Percentiles rank a stretch among this genome's conserved stretches.
phyloP scores from a whole-genome alignment of 257 asterid genomes.

The Thymus mandschuricus region DNA sequence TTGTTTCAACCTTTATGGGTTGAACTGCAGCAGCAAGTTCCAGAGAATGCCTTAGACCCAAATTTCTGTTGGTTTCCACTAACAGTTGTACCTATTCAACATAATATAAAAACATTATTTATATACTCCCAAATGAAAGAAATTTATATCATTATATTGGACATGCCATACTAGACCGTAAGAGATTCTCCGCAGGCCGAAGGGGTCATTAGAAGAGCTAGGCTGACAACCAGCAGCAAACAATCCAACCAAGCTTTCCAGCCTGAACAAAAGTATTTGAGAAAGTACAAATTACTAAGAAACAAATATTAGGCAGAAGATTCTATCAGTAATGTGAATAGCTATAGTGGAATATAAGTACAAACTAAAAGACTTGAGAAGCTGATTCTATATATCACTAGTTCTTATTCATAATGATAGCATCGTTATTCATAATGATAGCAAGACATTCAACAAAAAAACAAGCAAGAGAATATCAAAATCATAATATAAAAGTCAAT shows the following conservation, averaged over 20 bases:
- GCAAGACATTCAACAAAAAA: neutral
- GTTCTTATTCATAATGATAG: neutral
- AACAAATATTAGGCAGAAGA: conserved; percentile 24
- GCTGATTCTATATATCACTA: too few species aligned
- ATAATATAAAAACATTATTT: conserved; percentile 32
- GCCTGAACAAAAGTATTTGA: conserved; percentile 51
- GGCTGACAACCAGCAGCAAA: conserved; percentile 99
- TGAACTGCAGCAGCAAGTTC: conserved; percentile 91
- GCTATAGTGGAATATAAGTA: neutral
- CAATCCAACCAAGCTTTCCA: conserved; percentile 95
- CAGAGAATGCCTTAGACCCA: conserved; percentile 77
- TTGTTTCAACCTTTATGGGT: conserved; percentile 69
- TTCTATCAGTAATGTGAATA: conserved; percentile 18
- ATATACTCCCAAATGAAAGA: conserved; percentile 15
- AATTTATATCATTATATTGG: conserved; percentile 19
- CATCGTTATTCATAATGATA: neutral
- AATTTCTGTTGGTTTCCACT: conserved; percentile 67
- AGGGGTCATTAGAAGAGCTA: conserved; percentile 85
- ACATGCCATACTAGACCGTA: conserved; percentile 79
- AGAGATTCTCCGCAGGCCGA: conserved; percentile 92
- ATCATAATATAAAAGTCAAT: conserved; percentile 4
- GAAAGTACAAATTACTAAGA: conserved; percentile 12
- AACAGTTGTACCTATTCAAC: conserved; percentile 80
- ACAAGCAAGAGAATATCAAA: conserved; percentile 12
- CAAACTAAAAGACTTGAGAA: too few species aligned